These are phyloP conservation scores for Pythium guiyangense DNA, from an alignment of 352 stramenopile species.

Conservation along the genomic window DNA sequence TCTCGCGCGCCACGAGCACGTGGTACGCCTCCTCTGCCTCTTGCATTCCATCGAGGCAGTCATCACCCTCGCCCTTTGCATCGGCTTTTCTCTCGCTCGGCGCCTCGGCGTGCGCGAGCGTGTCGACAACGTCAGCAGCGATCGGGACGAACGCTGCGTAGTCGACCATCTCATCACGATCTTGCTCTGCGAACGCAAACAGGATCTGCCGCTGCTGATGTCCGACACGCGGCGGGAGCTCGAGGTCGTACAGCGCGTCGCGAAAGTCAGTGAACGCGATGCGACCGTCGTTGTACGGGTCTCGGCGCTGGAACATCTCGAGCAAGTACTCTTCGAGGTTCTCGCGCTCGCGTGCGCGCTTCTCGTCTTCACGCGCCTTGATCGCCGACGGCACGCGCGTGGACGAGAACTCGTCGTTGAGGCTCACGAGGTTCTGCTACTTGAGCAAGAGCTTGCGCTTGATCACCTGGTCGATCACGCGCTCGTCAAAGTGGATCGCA, in stretches of 20 bases:
- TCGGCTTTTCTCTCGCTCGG: conserved; percentile 5
- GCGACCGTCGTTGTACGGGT: conserved; percentile 63
- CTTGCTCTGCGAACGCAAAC: conserved; percentile 41
- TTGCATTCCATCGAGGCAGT: conserved; percentile 2
- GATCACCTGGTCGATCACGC: conserved; percentile 47
- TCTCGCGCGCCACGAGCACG: conserved; percentile 23
- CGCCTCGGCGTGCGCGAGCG: conserved; percentile 16
- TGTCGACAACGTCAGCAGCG: conserved; percentile 44
- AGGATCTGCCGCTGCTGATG: conserved; percentile 39
- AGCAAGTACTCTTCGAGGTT: conserved; percentile 50
- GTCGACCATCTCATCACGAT: conserved; percentile 57
- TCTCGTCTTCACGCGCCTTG: conserved; percentile 24
- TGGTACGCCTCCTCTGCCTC: conserved; percentile 28
- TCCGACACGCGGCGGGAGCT: conserved; percentile 21
- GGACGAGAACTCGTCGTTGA: conserved; percentile 62
- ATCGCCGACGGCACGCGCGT: conserved; percentile 45
- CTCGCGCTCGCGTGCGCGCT: conserved; percentile 35
- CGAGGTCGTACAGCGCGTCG: conserved; percentile 30
- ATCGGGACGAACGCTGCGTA: conserved; percentile 45
- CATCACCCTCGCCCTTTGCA: conserved; percentile 4
- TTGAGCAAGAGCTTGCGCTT: conserved; percentile 51
- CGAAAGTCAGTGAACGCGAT: conserved; percentile 39
- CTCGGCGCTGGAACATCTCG: conserved; percentile 52
- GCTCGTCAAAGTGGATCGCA: conserved; percentile 48
- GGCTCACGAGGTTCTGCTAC: conserved; percentile 29